Evolutionary conservation across 1,139 yeast species (phyloP).

Genomic region (Diutina pseudorugosa): DNA sequence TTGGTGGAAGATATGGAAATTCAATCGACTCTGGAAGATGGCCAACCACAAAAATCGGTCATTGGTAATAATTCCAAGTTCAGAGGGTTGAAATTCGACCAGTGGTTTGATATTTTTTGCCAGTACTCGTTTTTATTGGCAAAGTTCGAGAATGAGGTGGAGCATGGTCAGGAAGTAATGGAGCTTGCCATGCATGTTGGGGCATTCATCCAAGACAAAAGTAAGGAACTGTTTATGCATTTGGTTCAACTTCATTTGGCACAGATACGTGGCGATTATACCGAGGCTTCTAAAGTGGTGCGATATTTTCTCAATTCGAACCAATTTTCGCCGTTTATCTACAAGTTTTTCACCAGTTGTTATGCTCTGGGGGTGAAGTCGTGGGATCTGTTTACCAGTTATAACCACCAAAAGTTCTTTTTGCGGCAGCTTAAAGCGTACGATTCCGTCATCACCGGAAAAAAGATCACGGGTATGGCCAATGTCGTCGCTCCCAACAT

Average conservation of each 20-base stretch:
- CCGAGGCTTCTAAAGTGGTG: conserved; percentile 39
- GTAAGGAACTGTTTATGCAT: conserved; percentile 42
- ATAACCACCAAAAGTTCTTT: conserved; percentile 81
- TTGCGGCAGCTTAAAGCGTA: conserved; percentile 81
- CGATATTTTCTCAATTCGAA: conserved; percentile 52
- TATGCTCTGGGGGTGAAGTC: conserved; percentile 52
- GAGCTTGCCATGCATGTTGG: conserved; percentile 67
- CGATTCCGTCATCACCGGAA: conserved; percentile 49
- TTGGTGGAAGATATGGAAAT: conserved; percentile 49
- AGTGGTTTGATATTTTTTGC: conserved; percentile 80
- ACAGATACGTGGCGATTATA: conserved; percentile 36
- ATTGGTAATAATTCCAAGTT: conserved; percentile 41
- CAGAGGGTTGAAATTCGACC: conserved; percentile 64
- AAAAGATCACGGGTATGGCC: conserved; percentile 66
- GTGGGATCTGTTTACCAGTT: conserved; percentile 52
- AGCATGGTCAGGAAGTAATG: conserved; percentile 58
- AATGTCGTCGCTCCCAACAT: conserved; percentile 13
- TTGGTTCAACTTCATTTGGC: conserved; percentile 60
- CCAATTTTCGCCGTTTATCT: conserved; percentile 64
- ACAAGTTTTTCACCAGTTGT: conserved; percentile 55
- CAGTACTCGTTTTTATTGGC: conserved; percentile 61
- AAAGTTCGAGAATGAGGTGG: conserved; percentile 42
- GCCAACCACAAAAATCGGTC: conserved; percentile 17
- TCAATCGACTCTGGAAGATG: conserved; percentile 18
- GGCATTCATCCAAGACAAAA: conserved; percentile 57